These are phyloP conservation scores for Podospora conica DNA, from an alignment of 495 filamentous ascomycete species.

Conservation along the genomic window DNA sequence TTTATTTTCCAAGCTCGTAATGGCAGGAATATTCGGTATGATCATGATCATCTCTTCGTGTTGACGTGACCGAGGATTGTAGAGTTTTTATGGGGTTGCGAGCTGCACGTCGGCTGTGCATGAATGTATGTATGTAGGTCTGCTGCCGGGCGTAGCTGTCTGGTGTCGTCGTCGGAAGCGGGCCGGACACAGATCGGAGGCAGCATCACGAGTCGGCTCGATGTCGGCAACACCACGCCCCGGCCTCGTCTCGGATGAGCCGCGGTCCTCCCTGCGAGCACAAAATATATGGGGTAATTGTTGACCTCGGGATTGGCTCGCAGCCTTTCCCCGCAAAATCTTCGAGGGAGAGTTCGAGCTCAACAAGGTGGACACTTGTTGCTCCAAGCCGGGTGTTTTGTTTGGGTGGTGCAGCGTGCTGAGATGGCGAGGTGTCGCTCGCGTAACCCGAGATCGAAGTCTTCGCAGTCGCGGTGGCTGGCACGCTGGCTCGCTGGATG, in stretches of 20 bases:
- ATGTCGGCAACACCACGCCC: background rate
- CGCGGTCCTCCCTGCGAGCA: background rate
- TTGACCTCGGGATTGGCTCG: background rate
- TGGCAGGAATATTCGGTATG: background rate
- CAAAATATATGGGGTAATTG: background rate
- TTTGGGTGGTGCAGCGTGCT: too few relatives aligned
- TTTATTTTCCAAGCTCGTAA: background rate
- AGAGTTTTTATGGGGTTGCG: background rate
- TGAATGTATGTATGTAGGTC: background rate
- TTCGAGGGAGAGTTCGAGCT: background rate
- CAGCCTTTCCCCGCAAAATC: conserved; percentile 13
- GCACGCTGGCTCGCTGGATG: background rate
- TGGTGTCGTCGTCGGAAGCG: background rate
- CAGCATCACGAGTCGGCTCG: background rate
- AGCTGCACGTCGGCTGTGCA: background rate
- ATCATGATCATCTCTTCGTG: background rate
- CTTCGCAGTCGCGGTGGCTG: too few relatives aligned
- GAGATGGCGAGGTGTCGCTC: too few relatives aligned
- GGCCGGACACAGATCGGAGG: background rate
- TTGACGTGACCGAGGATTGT: background rate
- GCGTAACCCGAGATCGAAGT: too few relatives aligned
- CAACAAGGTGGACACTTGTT: background rate
- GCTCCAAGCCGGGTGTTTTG: too few relatives aligned
- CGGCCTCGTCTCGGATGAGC: background rate
- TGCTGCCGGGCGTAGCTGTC: too few relatives aligned